Percentiles rank a stretch among this genome's conserved stretches.
Evolutionary conservation across 805 yeast genomes (phyloP).

Genomic region (Candida sakaeoensis): DNA sequence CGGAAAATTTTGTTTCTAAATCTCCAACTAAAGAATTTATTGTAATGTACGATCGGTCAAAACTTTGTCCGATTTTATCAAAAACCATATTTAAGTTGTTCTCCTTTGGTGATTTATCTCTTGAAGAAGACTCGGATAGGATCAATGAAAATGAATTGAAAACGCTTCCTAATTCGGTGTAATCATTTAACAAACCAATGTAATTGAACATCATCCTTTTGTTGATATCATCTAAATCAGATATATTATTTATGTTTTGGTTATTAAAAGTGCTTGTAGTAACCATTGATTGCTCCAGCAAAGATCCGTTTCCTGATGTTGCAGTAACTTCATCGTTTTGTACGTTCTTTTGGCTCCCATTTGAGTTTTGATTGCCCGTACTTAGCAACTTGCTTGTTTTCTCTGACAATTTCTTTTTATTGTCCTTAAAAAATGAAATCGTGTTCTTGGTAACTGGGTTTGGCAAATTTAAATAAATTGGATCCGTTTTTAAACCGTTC

Average conservation of each 20-base stretch:
- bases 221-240: slow-evolving; percentile 55
- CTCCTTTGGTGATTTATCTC: slow-evolving; percentile 18
- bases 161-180: slow-evolving; percentile 68
- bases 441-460: slow-evolving; percentile 25
- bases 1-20: slow-evolving; percentile 57
- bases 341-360: background rate
- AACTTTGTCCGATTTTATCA: slow-evolving; percentile 82
- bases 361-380: background rate
- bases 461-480: slow-evolving; percentile 32
- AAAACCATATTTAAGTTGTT: slow-evolving; percentile 35
- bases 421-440: slow-evolving; percentile 32
- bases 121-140: slow-evolving; percentile 26
- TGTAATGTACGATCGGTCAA: slow-evolving; percentile 63
- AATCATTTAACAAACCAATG: slow-evolving; percentile 57
- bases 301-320: background rate
- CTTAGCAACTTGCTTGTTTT: slow-evolving; percentile 19
- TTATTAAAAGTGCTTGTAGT: background rate
- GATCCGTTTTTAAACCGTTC: slow-evolving; percentile 36
- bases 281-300: background rate
- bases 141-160: slow-evolving; percentile 54
- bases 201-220: slow-evolving; percentile 52
- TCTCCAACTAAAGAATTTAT: slow-evolving; percentile 49
- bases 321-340: background rate
- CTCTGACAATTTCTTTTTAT: slow-evolving; percentile 22
- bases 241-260: slow-evolving; percentile 21